These are phyloP conservation scores for Syzygium malaccense DNA, from an alignment of 441 rosid genomes.

Conservation along the genomic window DNA sequence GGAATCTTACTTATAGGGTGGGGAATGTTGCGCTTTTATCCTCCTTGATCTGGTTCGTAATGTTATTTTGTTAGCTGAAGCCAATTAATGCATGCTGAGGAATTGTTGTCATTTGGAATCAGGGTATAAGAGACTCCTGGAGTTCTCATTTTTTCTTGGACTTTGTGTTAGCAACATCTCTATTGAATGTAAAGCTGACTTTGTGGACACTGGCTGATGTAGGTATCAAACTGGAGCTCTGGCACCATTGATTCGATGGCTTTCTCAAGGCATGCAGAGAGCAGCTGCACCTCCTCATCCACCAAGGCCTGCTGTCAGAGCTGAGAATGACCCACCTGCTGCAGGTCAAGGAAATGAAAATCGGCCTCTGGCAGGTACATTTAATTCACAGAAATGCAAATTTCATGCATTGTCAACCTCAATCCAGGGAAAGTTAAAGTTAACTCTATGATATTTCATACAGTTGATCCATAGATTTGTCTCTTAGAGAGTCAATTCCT, in stretches of 20 bases:
- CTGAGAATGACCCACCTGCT: conserved; percentile 62
- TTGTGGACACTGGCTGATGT: conserved; percentile 16
- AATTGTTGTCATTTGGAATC: background rate
- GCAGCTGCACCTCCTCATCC: conserved; percentile 87
- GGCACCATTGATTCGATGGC: conserved; percentile 82
- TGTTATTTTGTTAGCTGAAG: background rate
- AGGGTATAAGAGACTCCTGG: background rate
- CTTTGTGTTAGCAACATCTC: background rate
- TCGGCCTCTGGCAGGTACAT: conserved; percentile 48
- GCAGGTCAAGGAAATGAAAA: conserved; percentile 53
- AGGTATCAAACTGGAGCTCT: conserved; percentile 98
- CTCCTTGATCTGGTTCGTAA: background rate
- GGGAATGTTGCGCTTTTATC: background rate
- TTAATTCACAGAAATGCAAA: background rate
- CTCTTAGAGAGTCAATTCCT: background rate
- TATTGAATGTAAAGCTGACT: background rate
- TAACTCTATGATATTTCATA: background rate
- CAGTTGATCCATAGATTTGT: background rate
- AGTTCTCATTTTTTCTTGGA: background rate
- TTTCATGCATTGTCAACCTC: background rate
- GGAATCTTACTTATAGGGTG: background rate
- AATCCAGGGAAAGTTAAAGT: background rate
- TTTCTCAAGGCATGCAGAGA: conserved; percentile 94
- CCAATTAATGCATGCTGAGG: background rate
- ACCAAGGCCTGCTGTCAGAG: conserved; percentile 59